Evolutionary conservation across 2,329 filamentous ascomycete genomes (phyloP), one percentile per base, ranked within the genome.

Genomic region (Myriosclerotinia duriaeana): DNA sequence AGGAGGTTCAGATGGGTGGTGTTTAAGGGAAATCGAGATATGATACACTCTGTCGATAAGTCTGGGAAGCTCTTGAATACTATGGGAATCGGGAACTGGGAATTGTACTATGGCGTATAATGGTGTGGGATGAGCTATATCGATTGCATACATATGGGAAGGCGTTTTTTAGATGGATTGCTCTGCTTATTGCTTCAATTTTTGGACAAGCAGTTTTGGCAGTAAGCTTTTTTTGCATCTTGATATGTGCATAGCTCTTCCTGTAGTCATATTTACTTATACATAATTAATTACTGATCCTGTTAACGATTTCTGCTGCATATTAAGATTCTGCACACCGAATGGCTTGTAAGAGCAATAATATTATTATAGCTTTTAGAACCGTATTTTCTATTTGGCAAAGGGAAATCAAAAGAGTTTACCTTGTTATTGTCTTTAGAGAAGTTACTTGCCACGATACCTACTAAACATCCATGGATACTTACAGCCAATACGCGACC

Each of bases 1-100:
- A 66, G 15, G 75, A 76, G 61, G 70, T 74, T n/a, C 72, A 75
- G 67, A 76, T 76, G 75, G 70, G 70, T 65, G 74, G 74, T 56
- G 69, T 72, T 69, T 73, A 48, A 26, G 46, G 44, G 42, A n/a
- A 7, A n/a, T 11, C 36, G 40, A 40, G 30, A 26, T 38, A 38
- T 2, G 8, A 12, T 50, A 9, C 20, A 17, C 30, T 6, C 22
- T 44, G 50, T 44, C 22, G 22, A 53, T 52, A 60, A 34, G 15
- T 63, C 26, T n/a, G 48, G 11, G 2, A 11, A 54, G 22, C 34
- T 15, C 17, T 55, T 56, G 40, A 26, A 26, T 56, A 15, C 17
- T 46, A 64, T 64, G 38, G 50, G 48, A 36, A 38, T 8, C 20
- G 36, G 64, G 20, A 36, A 38, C 5, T 26, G 36, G 64, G 20